Conservation (phyloP, 73 alveolate genomes). For the Tetrahymena malaccensis region DNA sequence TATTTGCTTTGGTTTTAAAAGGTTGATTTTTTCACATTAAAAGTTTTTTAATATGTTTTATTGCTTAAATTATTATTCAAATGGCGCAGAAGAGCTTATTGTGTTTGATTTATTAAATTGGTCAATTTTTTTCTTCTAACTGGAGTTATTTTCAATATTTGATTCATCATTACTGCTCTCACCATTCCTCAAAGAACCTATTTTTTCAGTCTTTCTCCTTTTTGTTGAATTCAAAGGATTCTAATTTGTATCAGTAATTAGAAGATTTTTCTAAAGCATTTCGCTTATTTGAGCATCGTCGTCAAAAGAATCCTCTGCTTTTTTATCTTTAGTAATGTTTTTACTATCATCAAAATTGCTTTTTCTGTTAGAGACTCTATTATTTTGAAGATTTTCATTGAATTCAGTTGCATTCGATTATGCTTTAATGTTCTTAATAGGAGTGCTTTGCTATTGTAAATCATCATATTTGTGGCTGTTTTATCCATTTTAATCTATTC, state of each 20-base stretch:
- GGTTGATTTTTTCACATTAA: not conserved
- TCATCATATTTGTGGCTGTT: not conserved
- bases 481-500: not conserved
- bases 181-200: not conserved
- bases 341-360: not conserved
- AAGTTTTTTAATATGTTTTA: not conserved
- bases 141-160: not conserved
- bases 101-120: not conserved
- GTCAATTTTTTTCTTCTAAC: not conserved
- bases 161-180: not conserved
- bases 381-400: not conserved
- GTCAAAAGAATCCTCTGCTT: not conserved
- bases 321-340: not conserved
- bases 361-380: not conserved
- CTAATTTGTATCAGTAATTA: not conserved
- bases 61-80: not conserved
- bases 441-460: not conserved
- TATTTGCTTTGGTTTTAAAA: not conserved
- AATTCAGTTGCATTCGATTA: not conserved
- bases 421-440: not conserved
- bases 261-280: not conserved
- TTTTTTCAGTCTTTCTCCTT: not conserved
- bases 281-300: not conserved
- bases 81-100: not conserved
- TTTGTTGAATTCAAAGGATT: not conserved